A percentile compares a stretch with the other conserved stretches of the same genome.
These are phyloP conservation scores for Saccharomyces mikatae DNA, from an alignment of 805 yeast species.

Conservation along the genomic window DNA sequence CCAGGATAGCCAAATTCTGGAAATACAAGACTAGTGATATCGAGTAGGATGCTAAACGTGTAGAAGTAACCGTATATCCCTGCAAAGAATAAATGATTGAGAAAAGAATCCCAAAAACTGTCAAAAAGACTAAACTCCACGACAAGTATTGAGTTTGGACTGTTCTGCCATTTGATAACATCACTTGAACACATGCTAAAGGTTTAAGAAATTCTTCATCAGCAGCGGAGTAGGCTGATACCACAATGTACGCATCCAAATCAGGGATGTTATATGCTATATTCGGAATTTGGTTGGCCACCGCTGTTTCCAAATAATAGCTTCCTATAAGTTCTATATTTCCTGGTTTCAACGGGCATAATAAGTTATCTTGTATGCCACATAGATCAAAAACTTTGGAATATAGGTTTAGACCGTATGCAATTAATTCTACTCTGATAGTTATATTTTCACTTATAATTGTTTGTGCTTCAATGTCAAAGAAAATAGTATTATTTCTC, in stretches of 20 bases:
- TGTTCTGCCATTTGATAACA: slow-evolving; percentile 78
- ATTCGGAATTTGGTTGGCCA: slow-evolving; percentile 56
- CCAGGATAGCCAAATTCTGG: slow-evolving; percentile 83
- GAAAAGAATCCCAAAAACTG: slow-evolving; percentile 79
- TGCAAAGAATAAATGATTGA: slow-evolving; percentile 80
- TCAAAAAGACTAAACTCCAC: slow-evolving; percentile 92
- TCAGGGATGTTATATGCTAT: slow-evolving; percentile 90
- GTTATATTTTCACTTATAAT: slow-evolving; percentile 64
- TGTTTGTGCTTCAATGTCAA: slow-evolving; percentile 70
- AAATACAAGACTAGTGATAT: slow-evolving; percentile 87
- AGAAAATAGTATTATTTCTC: slow-evolving; percentile 48
- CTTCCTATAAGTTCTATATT: slow-evolving; percentile 65
- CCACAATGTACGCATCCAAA: slow-evolving; percentile 83
- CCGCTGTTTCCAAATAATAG: slow-evolving; percentile 35
- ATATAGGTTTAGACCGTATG: slow-evolving; percentile 70
- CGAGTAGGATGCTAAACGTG: slow-evolving; percentile 94
- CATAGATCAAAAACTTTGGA: slow-evolving; percentile 56
- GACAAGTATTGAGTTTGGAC: slow-evolving; percentile 87
- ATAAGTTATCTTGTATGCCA: slow-evolving; percentile 41
- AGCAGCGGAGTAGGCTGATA: slow-evolving; percentile 47
- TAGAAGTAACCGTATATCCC: slow-evolving; percentile 88
- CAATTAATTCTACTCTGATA: slow-evolving; percentile 58
- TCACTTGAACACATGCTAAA: slow-evolving; percentile 89
- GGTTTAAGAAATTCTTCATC: slow-evolving; percentile 39
- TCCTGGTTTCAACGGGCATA: slow-evolving; percentile 85